phyloP scores from a whole-genome alignment of 805 yeast species.

The Nakazawaea ishiwadae region DNA sequence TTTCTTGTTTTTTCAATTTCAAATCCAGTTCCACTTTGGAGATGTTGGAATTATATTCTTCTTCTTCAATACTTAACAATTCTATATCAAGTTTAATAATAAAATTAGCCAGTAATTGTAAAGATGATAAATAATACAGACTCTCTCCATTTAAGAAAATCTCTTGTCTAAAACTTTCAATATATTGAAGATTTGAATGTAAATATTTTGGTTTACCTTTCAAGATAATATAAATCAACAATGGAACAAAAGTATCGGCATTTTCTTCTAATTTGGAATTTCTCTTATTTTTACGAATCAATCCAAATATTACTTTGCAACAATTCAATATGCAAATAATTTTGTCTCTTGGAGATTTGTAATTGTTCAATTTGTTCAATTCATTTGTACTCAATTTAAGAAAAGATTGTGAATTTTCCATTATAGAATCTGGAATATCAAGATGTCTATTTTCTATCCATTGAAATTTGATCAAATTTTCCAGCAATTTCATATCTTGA shows the following conservation, averaged over 20 bases:
- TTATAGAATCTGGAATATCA: conserved; percentile 57
- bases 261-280: conserved; percentile 59
- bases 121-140: conserved; percentile 84
- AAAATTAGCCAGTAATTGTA: conserved; percentile 84
- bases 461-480: conserved; percentile 21
- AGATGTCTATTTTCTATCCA: conserved; percentile 76
- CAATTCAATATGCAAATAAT: conserved; percentile 86
- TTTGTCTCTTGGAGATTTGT: conserved; percentile 92
- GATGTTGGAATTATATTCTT: conserved; percentile 35
- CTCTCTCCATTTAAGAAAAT: conserved; percentile 83
- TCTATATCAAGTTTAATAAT: conserved; percentile 55
- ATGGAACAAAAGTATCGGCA: conserved; percentile 93
- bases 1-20: conserved; percentile 35
- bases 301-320: conserved; percentile 88
- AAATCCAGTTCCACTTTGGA: conserved; percentile 34
- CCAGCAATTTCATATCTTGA: conserved; percentile 60
- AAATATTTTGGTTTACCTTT: conserved; percentile 61
- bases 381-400: conserved; percentile 68
- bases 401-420: conserved; percentile 47
- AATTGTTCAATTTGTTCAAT: conserved; percentile 70
- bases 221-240: conserved; percentile 73
- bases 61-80: conserved; percentile 56
- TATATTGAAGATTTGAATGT: conserved; percentile 77
- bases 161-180: conserved; percentile 76
- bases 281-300: conserved; percentile 51